Conservation (phyloP, 495 filamentous ascomycete species). For the Penicillium bialowiezense region DNA sequence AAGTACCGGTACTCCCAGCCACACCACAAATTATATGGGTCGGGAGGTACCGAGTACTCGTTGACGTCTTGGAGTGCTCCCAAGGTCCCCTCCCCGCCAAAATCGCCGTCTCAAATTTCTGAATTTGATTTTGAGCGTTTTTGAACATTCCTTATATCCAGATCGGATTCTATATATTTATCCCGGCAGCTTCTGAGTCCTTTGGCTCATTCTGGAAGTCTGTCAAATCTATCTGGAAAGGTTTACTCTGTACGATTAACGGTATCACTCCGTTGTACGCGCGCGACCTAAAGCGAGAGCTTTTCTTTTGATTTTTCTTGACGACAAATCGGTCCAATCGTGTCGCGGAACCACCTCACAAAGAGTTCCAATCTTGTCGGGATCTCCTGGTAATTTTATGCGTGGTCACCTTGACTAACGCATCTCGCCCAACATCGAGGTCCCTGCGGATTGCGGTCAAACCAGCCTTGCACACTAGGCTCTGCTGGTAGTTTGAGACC, state of each 20-base stretch:
- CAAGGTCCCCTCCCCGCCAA: slow-evolving; percentile 26
- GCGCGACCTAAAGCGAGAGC: slow-evolving; percentile 3
- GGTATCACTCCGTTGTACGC: slow-evolving; percentile 2
- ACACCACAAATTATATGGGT: background rate
- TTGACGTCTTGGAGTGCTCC: slow-evolving; percentile 22
- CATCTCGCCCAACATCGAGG: slow-evolving; percentile 19
- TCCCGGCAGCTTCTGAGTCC: background rate
- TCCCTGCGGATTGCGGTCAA: slow-evolving; percentile 25
- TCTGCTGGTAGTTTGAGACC: background rate
- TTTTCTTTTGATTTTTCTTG: background rate
- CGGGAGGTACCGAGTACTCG: slow-evolving; percentile 16
- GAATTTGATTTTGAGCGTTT: slow-evolving; percentile 8
- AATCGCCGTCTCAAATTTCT: slow-evolving; percentile 16
- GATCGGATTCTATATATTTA: background rate
- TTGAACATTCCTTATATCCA: background rate
- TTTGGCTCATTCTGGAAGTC: slow-evolving; percentile 3
- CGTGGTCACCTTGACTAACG: slow-evolving; percentile 11
- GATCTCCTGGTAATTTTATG: slow-evolving; percentile 14
- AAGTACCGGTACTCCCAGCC: slow-evolving; percentile 17
- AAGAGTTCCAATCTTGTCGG: slow-evolving; percentile 13
- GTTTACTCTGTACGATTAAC: background rate
- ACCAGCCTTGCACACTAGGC: slow-evolving; percentile 12
- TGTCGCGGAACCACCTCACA: background rate
- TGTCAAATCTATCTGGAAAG: background rate
- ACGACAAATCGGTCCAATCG: slow-evolving; percentile 3